A percentile compares a stretch with the other conserved stretches of the same genome.
phyloP scores from a whole-genome alignment of 116 monocot genomes.

The Phalaenopsis hybrid region DNA sequence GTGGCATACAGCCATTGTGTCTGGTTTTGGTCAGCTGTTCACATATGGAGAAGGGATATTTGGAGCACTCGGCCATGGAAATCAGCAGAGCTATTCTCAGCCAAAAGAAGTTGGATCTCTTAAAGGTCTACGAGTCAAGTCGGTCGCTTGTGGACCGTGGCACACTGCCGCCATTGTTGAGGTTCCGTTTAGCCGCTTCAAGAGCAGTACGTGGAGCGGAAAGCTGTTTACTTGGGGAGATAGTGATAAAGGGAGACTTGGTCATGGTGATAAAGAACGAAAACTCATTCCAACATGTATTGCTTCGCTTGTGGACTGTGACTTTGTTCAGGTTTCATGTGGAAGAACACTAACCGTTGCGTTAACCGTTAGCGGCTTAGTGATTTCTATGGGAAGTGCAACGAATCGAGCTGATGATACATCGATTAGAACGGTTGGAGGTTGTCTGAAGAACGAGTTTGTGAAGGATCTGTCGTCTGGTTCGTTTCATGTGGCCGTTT shows the following conservation, averaged over 20 bases:
- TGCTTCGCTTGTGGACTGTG: constrained; percentile 56
- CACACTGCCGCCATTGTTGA: constrained; percentile 86
- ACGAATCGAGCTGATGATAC: constrained; percentile 34
- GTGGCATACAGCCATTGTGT: constrained; percentile 81
- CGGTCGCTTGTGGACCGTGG: constrained; percentile 87
- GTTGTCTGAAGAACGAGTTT: constrained; percentile 55
- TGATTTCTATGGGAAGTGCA: constrained; percentile 77
- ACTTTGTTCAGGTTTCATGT: constrained; percentile 82
- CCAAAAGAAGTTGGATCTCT: constrained; percentile 83
- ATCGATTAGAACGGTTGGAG: constrained; percentile 47
- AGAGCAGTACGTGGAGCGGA: constrained; percentile 37
- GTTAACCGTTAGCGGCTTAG: constrained; percentile 55
- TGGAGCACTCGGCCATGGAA: constrained; percentile 88
- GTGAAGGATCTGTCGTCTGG: constrained; percentile 75
- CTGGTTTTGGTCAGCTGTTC: constrained; percentile 53
- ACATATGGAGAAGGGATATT: constrained; percentile 88
- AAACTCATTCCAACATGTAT: constrained; percentile 75
- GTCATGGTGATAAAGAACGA: constrained; percentile 50
- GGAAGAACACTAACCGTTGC: constrained; percentile 62
- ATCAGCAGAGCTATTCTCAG: constrained; percentile 31
- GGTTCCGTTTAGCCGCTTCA: constrained; percentile 28
- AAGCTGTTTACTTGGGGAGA: constrained; percentile 97
- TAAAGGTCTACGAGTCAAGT: constrained; percentile 75
- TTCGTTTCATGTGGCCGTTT: constrained; percentile 52
- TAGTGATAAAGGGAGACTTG: constrained; percentile 65